Conservation (phyloP, 371 early-diverging fungal species). For the Amoeboradix gromovi region DNA sequence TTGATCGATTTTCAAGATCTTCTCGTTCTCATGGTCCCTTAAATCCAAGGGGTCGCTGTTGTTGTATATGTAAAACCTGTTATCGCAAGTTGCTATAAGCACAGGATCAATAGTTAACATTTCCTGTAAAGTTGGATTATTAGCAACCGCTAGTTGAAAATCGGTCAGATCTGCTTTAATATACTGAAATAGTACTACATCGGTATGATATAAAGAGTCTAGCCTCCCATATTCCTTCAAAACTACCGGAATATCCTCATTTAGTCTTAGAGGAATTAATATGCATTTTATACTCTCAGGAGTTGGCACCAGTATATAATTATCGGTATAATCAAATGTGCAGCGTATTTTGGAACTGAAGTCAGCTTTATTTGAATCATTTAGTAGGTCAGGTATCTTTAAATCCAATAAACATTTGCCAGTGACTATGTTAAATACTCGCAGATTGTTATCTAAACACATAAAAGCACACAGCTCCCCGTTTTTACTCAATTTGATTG, state of each 20-base stretch:
- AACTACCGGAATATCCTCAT: conserved; percentile 37
- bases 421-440: neutral
- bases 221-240: conserved; percentile 66
- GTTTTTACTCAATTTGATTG: neutral
- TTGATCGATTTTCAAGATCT: neutral
- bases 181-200: conserved; percentile 59
- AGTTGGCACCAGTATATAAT: conserved; percentile 60
- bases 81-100: conserved; percentile 54
- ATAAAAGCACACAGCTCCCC: neutral
- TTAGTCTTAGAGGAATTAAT: conserved; percentile 49
- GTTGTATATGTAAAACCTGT: conserved; percentile 72
- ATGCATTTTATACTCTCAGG: conserved; percentile 76
- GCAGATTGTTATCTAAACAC: neutral
- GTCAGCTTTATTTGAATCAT: neutral
- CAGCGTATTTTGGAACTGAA: neutral
- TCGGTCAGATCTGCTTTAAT: neutral
- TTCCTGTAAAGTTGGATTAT: conserved; percentile 44
- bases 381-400: no score
- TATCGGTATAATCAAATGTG: conserved; percentile 55
- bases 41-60: conserved; percentile 30
- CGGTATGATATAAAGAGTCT: conserved; percentile 66
- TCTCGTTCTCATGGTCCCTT: conserved; percentile 1
- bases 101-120: conserved; percentile 41
- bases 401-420: neutral
- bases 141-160: conserved; percentile 60